Evolutionary conservation across 306 rosid genomes (phyloP).

Genomic region (Myrica gale): DNA sequence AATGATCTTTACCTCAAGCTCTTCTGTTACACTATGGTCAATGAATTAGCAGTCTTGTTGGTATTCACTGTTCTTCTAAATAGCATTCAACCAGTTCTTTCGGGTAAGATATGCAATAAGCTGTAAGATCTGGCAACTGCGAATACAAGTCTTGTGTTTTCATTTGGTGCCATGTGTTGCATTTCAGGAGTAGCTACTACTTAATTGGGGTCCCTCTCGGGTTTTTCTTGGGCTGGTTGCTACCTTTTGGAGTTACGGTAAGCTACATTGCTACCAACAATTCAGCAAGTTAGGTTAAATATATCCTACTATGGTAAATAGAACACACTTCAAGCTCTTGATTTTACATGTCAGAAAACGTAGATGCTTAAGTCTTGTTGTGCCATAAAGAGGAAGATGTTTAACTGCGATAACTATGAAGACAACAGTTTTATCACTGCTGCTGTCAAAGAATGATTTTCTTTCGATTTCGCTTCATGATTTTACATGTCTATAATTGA

Average conservation of each 20-base stretch:
- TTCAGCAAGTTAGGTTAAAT: neutral
- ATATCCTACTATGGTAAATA: neutral
- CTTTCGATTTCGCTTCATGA: neutral
- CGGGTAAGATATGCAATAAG: constrained; percentile 36
- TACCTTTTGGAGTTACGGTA: constrained; percentile 49
- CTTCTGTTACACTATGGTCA: constrained; percentile 46
- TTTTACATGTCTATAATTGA: neutral
- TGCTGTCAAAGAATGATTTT: neutral
- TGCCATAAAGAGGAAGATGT: neutral
- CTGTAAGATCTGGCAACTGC: neutral
- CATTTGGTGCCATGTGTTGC: constrained; percentile 18
- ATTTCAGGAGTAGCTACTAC: constrained; percentile 65
- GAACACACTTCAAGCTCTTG: constrained; percentile 2
- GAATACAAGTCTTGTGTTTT: constrained; percentile 5
- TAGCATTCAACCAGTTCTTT: constrained; percentile 69
- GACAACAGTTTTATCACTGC: constrained; percentile 1
- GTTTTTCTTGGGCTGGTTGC: constrained; percentile 49
- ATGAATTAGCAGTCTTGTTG: constrained; percentile 54
- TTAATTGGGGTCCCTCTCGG: constrained; percentile 54
- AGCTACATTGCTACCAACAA: neutral
- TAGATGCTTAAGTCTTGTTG: neutral
- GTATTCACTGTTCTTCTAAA: constrained; percentile 60
- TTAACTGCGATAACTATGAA: neutral
- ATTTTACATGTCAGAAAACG: neutral
- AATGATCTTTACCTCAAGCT: constrained; percentile 55